Percentiles rank a stretch among this genome's conserved stretches.
Evolutionary conservation across 2,329 filamentous ascomycete genomes (phyloP).

Genomic region (Dryadomyces sulphureus): DNA sequence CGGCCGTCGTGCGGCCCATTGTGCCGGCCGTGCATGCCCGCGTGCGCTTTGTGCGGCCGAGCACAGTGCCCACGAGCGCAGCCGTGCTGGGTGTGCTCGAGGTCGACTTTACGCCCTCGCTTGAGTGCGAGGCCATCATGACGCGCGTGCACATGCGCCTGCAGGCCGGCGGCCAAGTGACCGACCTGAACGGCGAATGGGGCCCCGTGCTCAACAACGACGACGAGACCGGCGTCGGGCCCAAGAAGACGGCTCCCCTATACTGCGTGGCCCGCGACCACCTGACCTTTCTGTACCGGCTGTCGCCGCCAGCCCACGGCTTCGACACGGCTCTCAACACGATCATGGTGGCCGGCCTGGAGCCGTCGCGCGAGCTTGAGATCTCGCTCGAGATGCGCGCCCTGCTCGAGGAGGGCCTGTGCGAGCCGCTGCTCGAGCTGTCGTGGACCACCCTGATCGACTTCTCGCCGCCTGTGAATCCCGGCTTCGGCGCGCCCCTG

Average conservation of each 20-base stretch:
- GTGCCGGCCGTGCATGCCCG: constrained; percentile 58
- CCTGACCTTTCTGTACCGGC: constrained; percentile 58
- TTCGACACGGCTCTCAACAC: constrained; percentile 7
- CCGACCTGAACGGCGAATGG: constrained; percentile 33
- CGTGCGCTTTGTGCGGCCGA: constrained; percentile 55
- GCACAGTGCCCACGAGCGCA: constrained; percentile 39
- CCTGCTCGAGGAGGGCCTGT: constrained; percentile 37
- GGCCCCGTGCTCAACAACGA: neutral
- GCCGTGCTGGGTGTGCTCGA: constrained; percentile 57
- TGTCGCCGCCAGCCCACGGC: constrained; percentile 37
- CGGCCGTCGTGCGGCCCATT: constrained; percentile 44
- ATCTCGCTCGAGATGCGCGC: constrained; percentile 48
- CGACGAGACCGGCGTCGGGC: neutral
- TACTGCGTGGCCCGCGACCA: constrained; percentile 58
- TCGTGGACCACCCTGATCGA: constrained; percentile 55
- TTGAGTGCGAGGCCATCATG: constrained; percentile 51
- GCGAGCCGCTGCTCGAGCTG: constrained; percentile 47
- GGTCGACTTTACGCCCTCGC: constrained; percentile 57
- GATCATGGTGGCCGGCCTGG: neutral
- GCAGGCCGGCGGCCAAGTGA: constrained; percentile 36
- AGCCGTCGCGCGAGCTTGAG: constrained; percentile 30
- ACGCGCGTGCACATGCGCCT: constrained; percentile 43
- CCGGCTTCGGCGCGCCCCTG: constrained; percentile 38
- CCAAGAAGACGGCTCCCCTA: constrained; percentile 28
- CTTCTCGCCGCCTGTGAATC: constrained; percentile 51